Percentiles rank a stretch among this genome's conserved stretches.
Conservation (phyloP, 495 filamentous ascomycete species). For the Xylaria telfairii region DNA sequence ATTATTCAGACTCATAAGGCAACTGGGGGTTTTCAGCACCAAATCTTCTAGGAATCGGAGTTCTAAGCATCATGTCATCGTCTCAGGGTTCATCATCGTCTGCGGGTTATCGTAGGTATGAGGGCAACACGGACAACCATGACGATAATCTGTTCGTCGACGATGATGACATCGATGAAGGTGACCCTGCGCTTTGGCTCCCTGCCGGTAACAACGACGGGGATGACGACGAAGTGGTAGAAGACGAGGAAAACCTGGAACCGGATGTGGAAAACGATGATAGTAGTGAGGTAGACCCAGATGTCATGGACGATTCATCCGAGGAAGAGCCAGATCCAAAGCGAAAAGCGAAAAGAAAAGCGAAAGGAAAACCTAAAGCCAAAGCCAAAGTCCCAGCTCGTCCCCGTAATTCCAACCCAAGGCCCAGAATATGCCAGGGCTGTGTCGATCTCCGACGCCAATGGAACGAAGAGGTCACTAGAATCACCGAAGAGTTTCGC, state of each 20-base stretch:
- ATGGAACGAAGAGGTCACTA: background rate
- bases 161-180: background rate
- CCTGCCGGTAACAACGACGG: background rate
- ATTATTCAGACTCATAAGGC: background rate
- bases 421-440: background rate
- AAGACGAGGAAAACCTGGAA: background rate
- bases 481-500: background rate
- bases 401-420: background rate
- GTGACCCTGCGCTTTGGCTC: background rate
- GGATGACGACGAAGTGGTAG: background rate
- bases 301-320: background rate
- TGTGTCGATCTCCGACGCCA: background rate
- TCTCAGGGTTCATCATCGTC: background rate
- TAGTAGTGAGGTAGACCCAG: background rate
- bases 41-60: background rate
- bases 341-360: too few species aligned
- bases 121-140: background rate
- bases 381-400: background rate
- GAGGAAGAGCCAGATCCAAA: background rate
- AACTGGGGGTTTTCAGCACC: background rate
- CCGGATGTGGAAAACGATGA: background rate
- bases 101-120: background rate
- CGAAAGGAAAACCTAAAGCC: background rate
- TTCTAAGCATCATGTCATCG: slow-evolving; percentile 1
- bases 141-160: background rate